Percentiles rank a stretch among this genome's conserved stretches.
Conservation (phyloP, 805 yeast genomes). For the Metschnikowia hibisci region DNA sequence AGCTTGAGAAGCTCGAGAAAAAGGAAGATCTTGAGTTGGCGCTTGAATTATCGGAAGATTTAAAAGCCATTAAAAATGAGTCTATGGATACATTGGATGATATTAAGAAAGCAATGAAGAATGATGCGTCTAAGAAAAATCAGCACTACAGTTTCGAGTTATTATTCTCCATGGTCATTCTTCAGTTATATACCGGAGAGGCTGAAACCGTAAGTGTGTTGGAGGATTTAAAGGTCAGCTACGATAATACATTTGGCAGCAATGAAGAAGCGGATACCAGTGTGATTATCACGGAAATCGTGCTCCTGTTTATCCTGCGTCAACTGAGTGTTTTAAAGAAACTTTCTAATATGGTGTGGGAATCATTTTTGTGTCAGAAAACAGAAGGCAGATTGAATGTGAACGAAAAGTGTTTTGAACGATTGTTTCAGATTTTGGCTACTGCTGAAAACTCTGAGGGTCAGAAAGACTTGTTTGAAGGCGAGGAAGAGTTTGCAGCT, state of each 20-base stretch:
- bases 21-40: slow-evolving; percentile 19
- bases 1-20: slow-evolving; percentile 26
- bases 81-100: slow-evolving; percentile 44
- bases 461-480: slow-evolving; percentile 69
- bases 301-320: slow-evolving; percentile 42
- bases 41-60: slow-evolving; percentile 56
- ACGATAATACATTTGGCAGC: slow-evolving; percentile 40
- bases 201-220: slow-evolving; percentile 72
- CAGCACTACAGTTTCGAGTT: slow-evolving; percentile 67
- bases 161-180: slow-evolving; percentile 67
- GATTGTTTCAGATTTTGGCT: slow-evolving; percentile 34
- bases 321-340: slow-evolving; percentile 36
- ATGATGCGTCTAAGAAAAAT: slow-evolving; percentile 23
- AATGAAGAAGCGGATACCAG: slow-evolving; percentile 27
- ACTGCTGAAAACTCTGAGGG: slow-evolving; percentile 81
- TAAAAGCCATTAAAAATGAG: slow-evolving; percentile 44
- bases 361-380: slow-evolving; percentile 32
- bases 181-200: slow-evolving; percentile 76
- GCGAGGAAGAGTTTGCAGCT: slow-evolving; percentile 37
- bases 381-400: slow-evolving; percentile 27
- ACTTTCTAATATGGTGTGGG: slow-evolving; percentile 39
- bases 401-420: slow-evolving; percentile 30
- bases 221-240: slow-evolving; percentile 66
- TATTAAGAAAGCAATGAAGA: slow-evolving; percentile 22
- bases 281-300: slow-evolving; percentile 39